phyloP scores from a whole-genome alignment of 2,329 filamentous ascomycete species.

The Fusarium sp. region DNA sequence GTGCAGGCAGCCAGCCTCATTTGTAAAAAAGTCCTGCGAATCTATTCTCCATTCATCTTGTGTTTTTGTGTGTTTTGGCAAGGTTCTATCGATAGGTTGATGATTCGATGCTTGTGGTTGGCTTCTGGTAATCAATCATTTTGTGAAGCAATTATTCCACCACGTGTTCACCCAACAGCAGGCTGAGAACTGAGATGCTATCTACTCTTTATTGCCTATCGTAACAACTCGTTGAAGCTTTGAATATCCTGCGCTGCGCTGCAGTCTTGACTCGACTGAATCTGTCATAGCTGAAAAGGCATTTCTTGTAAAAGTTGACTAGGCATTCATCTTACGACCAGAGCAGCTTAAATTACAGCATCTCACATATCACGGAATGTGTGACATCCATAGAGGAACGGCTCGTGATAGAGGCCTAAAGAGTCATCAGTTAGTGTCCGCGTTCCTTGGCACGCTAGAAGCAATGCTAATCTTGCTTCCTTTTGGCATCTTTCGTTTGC shows the following conservation, averaged over 20 bases:
- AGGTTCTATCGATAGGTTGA: neutral
- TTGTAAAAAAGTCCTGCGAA: slow-evolving; percentile 25
- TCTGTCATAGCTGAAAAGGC: too few relatives aligned
- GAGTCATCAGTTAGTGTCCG: slow-evolving; percentile 14
- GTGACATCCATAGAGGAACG: slow-evolving; percentile 4
- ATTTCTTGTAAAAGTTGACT: too few relatives aligned
- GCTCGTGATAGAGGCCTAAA: neutral
- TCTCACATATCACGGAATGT: neutral
- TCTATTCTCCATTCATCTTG: slow-evolving; percentile 6
- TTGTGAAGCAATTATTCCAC: slow-evolving; percentile 6
- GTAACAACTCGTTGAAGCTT: neutral
- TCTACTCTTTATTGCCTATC: too few relatives aligned
- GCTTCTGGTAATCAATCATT: slow-evolving; percentile 14
- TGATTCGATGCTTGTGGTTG: slow-evolving; percentile 9
- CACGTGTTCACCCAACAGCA: slow-evolving; percentile 2
- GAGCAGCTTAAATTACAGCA: too few relatives aligned
- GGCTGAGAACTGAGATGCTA: too few relatives aligned
- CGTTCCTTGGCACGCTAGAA: slow-evolving; percentile 32
- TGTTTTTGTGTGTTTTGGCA: neutral
- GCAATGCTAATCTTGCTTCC: slow-evolving; percentile 27
- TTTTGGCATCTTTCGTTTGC: slow-evolving; percentile 18
- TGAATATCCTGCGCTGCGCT: neutral
- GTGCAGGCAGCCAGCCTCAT: slow-evolving; percentile 26
- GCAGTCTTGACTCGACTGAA: too few relatives aligned
- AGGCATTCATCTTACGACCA: too few relatives aligned